Percentiles rank a stretch among this genome's conserved stretches.
phyloP scores from a whole-genome alignment of 2,329 filamentous ascomycete genomes.

The Clonostachys rhizophaga region DNA sequence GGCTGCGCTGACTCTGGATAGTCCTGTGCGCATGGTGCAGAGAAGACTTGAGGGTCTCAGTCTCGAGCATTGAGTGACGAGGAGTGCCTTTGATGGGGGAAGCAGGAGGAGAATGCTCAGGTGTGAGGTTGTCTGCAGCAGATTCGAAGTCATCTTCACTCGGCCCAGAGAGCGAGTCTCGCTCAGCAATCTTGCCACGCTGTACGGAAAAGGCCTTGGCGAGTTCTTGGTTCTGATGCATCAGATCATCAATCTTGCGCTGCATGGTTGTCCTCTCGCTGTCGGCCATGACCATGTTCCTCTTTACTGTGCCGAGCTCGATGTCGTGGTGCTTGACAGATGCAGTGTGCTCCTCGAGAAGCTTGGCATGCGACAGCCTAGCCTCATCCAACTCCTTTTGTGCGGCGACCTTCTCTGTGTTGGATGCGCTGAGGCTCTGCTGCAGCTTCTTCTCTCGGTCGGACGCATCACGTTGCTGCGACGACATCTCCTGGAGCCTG shows the following conservation, averaged over 20 bases:
- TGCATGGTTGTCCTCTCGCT: slow-evolving; percentile 74
- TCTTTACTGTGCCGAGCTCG: slow-evolving; percentile 78
- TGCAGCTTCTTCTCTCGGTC: slow-evolving; percentile 81
- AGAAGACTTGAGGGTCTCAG: slow-evolving; percentile 91
- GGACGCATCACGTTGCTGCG: slow-evolving; percentile 67
- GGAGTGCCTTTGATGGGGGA: slow-evolving; percentile 91
- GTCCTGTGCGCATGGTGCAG: slow-evolving; percentile 92
- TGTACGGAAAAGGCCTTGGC: slow-evolving; percentile 76
- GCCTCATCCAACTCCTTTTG: slow-evolving; percentile 91
- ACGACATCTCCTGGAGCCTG: slow-evolving; percentile 77
- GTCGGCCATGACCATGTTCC: slow-evolving; percentile 74
- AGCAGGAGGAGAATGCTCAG: slow-evolving; percentile 84
- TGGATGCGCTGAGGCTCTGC: slow-evolving; percentile 64
- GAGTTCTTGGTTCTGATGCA: slow-evolving; percentile 84
- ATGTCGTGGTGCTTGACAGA: slow-evolving; percentile 81
- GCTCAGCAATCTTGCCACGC: slow-evolving; percentile 62
- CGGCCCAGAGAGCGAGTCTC: slow-evolving; percentile 51
- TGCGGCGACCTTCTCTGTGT: slow-evolving; percentile 69
- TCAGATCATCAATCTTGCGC: slow-evolving; percentile 82
- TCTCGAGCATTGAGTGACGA: slow-evolving; percentile 85
- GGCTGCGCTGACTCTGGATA: slow-evolving; percentile 92
- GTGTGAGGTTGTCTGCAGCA: slow-evolving; percentile 66
- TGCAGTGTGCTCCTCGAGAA: slow-evolving; percentile 75
- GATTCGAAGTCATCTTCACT: slow-evolving; percentile 62
- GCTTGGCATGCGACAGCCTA: slow-evolving; percentile 71